Evolutionary conservation across 768 basidiomycete genomes (phyloP).

Genomic region (Fibroporia radiculosa): DNA sequence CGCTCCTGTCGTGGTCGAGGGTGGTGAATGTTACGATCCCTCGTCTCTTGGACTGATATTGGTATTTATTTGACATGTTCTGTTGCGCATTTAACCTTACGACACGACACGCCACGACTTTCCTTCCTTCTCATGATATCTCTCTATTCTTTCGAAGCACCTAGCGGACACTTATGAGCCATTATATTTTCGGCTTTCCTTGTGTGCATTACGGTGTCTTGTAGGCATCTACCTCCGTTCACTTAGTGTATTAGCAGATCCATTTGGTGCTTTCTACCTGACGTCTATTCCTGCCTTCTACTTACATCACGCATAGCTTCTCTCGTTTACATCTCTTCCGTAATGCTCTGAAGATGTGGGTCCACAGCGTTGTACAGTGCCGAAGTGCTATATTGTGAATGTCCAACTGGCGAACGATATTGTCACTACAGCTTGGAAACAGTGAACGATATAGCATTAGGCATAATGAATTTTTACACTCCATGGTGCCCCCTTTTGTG

Average conservation of each 20-base stretch:
- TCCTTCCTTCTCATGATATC: neutral
- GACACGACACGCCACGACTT: constrained; percentile 1
- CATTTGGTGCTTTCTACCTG: no score
- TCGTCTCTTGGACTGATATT: neutral
- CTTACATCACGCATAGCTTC: no score
- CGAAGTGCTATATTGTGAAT: neutral
- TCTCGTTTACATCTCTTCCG: constrained; percentile 1
- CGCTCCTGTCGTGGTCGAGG: neutral
- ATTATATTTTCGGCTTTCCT: neutral
- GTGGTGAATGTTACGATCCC: neutral
- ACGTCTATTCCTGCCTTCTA: no score
- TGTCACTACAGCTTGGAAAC: neutral
- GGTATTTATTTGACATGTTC: neutral
- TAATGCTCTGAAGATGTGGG: no score
- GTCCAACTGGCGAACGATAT: no score
- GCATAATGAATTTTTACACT: no score
- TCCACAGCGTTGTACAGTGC: neutral
- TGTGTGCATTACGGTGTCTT: neutral
- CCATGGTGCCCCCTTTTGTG: no score
- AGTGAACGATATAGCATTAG: no score
- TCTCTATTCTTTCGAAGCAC: neutral
- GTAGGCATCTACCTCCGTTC: no score
- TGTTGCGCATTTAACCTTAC: neutral
- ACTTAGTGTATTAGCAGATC: no score
- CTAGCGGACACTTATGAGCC: neutral